Evolutionary conservation across 139 green algal genomes (phyloP).

Genomic region (Micractinium sp.): DNA sequence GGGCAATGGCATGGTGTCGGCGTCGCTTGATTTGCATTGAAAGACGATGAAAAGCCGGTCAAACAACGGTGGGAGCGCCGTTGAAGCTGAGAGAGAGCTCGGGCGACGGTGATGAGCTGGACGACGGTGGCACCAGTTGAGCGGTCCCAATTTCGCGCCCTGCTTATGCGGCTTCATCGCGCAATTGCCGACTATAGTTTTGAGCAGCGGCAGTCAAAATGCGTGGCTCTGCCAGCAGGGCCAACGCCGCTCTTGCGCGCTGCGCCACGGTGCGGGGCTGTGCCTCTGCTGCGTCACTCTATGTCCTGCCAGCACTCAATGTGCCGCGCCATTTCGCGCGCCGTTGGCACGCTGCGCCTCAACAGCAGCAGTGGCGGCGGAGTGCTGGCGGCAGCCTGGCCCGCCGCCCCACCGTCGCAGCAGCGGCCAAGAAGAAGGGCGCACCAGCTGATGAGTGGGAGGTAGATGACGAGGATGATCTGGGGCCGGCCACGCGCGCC

Average conservation of each 20-base stretch:
- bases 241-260: not conserved
- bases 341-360: not conserved
- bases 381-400: not conserved
- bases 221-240: not conserved
- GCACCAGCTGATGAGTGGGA: not conserved
- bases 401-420: not conserved
- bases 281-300: not conserved
- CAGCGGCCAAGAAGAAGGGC: constrained; percentile 3
- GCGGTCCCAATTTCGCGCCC: not conserved
- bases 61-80: not conserved
- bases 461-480: not conserved
- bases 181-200: not conserved
- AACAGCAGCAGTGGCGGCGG: not conserved
- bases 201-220: not conserved
- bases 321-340: not conserved
- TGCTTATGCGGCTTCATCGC: too few species aligned
- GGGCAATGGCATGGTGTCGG: not conserved
- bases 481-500: constrained; percentile 58
- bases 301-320: too few species aligned
- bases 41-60: not conserved
- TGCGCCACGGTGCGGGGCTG: not conserved
- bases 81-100: not conserved
- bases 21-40: not conserved
- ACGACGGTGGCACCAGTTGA: not conserved
- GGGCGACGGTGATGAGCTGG: not conserved